These are phyloP conservation scores for Xanthoceras sorbifolium DNA, from an alignment of 345 rosid genomes.

Conservation along the genomic window DNA sequence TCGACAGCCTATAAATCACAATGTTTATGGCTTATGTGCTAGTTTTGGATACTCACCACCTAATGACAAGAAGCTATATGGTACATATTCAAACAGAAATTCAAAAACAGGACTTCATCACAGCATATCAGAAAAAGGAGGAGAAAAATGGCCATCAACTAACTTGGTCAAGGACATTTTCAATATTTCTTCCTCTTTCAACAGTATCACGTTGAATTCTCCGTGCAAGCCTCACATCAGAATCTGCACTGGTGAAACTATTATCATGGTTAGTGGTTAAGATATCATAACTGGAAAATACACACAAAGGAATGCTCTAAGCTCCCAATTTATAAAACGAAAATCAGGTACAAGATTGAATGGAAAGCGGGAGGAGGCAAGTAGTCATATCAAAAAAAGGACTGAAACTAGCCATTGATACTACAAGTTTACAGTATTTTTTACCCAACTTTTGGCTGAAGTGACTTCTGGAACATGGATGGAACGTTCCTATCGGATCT, in stretches of 20 bases:
- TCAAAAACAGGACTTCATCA: neutral
- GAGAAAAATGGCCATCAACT: constrained; percentile 5
- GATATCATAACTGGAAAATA: neutral
- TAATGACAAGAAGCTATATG: neutral
- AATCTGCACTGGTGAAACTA: constrained; percentile 57
- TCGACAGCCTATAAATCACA: neutral
- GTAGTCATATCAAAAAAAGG: neutral
- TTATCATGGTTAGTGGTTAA: constrained; percentile 16
- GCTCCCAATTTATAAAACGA: neutral
- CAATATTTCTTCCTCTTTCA: constrained; percentile 81
- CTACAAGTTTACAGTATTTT: too few relatives aligned
- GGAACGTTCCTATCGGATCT: neutral
- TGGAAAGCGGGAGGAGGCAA: neutral
- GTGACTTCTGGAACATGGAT: neutral
- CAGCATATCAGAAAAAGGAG: neutral
- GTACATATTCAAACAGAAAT: neutral
- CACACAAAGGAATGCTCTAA: neutral
- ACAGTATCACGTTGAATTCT: constrained; percentile 82
- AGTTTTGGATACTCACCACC: neutral
- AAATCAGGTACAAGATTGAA: neutral
- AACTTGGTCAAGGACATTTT: constrained; percentile 85
- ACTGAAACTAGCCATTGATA: neutral
- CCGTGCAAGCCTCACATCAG: constrained; percentile 79
- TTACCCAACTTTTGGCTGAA: neutral
- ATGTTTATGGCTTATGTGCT: neutral